Conservation (phyloP, 2,329 filamentous ascomycete genomes). For the Aspergillus sp. region DNA sequence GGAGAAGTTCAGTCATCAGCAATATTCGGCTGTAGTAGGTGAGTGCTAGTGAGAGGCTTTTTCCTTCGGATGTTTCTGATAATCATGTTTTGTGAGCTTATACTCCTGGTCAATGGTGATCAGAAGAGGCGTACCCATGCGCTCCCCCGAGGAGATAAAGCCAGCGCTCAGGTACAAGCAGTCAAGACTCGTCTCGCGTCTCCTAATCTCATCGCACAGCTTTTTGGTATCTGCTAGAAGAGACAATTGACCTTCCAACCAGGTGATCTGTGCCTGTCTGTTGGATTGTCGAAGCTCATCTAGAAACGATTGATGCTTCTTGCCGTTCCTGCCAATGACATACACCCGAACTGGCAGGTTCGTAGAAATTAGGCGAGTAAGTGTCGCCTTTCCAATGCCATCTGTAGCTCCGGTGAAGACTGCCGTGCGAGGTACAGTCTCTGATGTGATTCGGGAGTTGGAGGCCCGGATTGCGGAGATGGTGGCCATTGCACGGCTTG, state of each 20-base stretch:
- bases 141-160: neutral
- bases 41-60: neutral
- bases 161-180: neutral
- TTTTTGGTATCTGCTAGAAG: slow-evolving; percentile 3
- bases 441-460: neutral
- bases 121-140: neutral
- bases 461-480: neutral
- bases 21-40: slow-evolving; percentile 2
- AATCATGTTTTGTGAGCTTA: neutral
- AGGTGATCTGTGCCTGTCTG: slow-evolving; percentile 1
- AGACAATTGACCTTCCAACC: slow-evolving; percentile 7
- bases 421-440: neutral
- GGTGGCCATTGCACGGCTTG: neutral
- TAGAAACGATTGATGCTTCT: neutral
- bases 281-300: neutral
- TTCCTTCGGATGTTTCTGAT: slow-evolving; percentile 1
- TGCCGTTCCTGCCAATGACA: slow-evolving; percentile 1
- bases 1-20: neutral
- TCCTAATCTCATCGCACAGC: neutral
- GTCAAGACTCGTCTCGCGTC: neutral
- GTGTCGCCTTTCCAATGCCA: slow-evolving; percentile 5
- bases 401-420: slow-evolving; percentile 5
- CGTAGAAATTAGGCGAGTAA: neutral
- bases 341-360: neutral
- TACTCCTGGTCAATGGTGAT: neutral